These are phyloP conservation scores for Leccinum obscurum DNA, from an alignment of 768 basidiomycete genomes.

Conservation along the genomic window DNA sequence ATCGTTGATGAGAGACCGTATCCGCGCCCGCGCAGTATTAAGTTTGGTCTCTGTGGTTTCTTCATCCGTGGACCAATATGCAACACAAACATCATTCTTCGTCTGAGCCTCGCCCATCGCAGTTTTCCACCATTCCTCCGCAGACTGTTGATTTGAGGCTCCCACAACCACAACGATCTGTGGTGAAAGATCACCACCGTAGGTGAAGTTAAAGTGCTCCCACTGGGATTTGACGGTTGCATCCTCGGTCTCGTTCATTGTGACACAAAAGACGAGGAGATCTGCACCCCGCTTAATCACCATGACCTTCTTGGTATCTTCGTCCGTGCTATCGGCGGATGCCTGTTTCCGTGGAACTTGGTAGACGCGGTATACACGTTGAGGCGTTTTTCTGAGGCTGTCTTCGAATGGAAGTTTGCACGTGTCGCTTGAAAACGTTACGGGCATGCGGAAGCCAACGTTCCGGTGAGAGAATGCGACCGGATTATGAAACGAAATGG, in stretches of 20 bases:
- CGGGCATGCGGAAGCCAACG: slow-evolving; percentile 24
- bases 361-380: slow-evolving; percentile 22
- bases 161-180: slow-evolving; percentile 26
- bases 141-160: slow-evolving; percentile 11
- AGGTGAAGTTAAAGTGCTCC: slow-evolving; percentile 28
- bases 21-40: slow-evolving; percentile 1
- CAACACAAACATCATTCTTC: slow-evolving; percentile 12
- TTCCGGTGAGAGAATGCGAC: slow-evolving; percentile 15
- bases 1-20: slow-evolving; percentile 20
- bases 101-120: slow-evolving; percentile 1
- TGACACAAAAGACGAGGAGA: slow-evolving; percentile 28
- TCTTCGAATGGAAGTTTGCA: slow-evolving; percentile 25
- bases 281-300: slow-evolving; percentile 25
- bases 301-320: slow-evolving; percentile 7
- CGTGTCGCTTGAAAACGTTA: slow-evolving; percentile 19
- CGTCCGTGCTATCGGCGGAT: slow-evolving; percentile 2
- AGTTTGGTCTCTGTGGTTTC: background rate
- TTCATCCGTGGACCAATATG: slow-evolving; percentile 6
- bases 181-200: slow-evolving; percentile 29
- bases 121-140: slow-evolving; percentile 25
- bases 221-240: slow-evolving; percentile 21
- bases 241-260: slow-evolving; percentile 2
- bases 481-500: slow-evolving; percentile 27
- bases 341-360: slow-evolving; percentile 18
- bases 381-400: slow-evolving; percentile 5